Evolutionary conservation across 805 yeast genomes (phyloP), one percentile per base, ranked within the genome.

Genomic region (Cyberlindnera petersonii): DNA sequence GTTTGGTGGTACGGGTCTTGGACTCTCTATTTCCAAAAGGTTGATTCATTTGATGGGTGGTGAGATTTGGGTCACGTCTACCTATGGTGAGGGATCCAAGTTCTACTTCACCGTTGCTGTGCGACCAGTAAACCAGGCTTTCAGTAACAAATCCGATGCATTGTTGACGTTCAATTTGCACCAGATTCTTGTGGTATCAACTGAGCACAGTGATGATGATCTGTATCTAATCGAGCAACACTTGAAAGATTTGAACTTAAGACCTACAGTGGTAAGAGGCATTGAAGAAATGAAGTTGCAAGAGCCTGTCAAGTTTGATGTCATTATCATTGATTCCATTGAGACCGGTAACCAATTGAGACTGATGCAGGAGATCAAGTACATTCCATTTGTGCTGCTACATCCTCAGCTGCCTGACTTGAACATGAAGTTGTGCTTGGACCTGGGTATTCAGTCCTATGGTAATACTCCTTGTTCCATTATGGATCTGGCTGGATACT

Each of bases 1-100:
- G 60, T 87, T 86, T 59, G 96, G 95, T 52, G 95, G 96, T 54
- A 87, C 95, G 4, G 96, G 96, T 46, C 68, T 86, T 34, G 96
- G 96, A 18, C 69, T 86, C 39, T 84, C 94, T 3, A 86, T 86
- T 58, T 87, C 95, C 8, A 86, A 85, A 60, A 87, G 86, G 52
- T 72, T 86, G 50, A 86, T 87, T 55, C 89, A 85, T 53, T 70
- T 86, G 46, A 86, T 87, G 95, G 95, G 95, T 31, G 96, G 95
- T 57, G 91, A 83, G 47, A 86, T 86, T 46, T 86, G 95, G 95
- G 95, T 87, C 20, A 77, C 85, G 18, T 84, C 94, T 1, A 72
- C 73, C 41, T 84, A 79, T 55, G 94, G 91, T n/a, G 66, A 74
- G 53, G 96, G 95, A 2, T 84, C 94, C 4, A 81, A 81, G 52